Base-by-base conservation (phyloP, 192 early-diverging fungal genomes). In the Linnemannia schmuckeri region DNA sequence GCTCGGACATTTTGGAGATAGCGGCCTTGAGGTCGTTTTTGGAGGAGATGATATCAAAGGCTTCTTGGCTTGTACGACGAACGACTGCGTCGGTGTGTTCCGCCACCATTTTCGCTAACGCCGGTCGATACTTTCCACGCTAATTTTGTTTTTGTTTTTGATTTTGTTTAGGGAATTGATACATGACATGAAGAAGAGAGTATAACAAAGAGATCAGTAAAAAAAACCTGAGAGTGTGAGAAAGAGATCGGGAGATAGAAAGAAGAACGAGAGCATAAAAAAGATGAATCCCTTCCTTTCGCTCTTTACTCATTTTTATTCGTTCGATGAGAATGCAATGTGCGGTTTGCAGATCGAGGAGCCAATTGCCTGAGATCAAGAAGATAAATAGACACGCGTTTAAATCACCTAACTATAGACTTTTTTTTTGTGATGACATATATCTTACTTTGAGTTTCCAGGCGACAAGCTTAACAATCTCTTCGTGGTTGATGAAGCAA, bases 91-190 rank as follows among this genome's bases (percentile, higher is more conserved):
- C 83, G 22, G 70, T 33, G 46, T 86, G 80, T 33, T 79, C 76
- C 6, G 74, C 83, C 4, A 71, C 83, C 35, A 77, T 52, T 63
- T 80, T 80, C 18, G 78, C 78, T 33, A 86, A 70, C 22, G 52
- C 80, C 3, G 83, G 83, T 40, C 83, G 83, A 74, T 81, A 86
- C 63, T 86, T 86, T n/a, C 83, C 83, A 52, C 83, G 42, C 83
- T 86, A 40, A 24, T 54, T 13, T 18, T 33, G 42, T 40, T n/a
- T 63, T n/a, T 30, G 27, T 66, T 61, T 61, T n/a, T 33, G 30
- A 13, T 15, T 12, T 15, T 61, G 30, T 52, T 52, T 52, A 30
- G 40, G 68, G 27, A 12, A 68, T 24, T 37, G 37, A n/a, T n/a
- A n/a, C n/a, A n/a, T n/a, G n/a, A 44, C 1, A 22, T 33, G 75